Percentiles rank a stretch among this genome's conserved stretches.
phyloP scores from a whole-genome alignment of 2,329 filamentous ascomycete genomes.

The Trichophyton benhamiae region DNA sequence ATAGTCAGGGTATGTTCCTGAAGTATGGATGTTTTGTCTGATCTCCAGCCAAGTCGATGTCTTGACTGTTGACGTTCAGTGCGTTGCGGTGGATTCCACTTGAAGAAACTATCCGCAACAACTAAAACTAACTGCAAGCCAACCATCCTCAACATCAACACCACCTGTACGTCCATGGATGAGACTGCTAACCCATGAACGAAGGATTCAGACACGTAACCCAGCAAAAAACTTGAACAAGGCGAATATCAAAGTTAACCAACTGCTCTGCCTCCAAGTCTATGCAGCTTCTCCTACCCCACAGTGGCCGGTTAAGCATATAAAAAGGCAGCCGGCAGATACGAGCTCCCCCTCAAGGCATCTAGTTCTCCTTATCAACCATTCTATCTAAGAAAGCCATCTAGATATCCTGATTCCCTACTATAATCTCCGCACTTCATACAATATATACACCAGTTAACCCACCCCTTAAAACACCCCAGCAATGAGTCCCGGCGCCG shows the following conservation, averaged over 20 bases:
- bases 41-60: too few relatives aligned
- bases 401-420: not conserved
- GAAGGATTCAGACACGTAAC: not conserved
- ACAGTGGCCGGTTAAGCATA: not conserved
- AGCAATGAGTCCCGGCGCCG: constrained; percentile 15
- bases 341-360: not conserved
- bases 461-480: not conserved
- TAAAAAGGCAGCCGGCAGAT: not conserved
- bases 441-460: not conserved
- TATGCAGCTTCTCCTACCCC: not conserved
- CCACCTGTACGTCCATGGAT: too few relatives aligned
- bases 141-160: too few relatives aligned
- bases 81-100: not conserved
- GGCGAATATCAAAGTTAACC: not conserved
- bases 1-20: too few relatives aligned
- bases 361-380: not conserved
- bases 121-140: not conserved
- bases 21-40: too few relatives aligned
- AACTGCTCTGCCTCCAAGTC: not conserved
- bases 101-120: not conserved
- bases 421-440: not conserved
- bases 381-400: not conserved
- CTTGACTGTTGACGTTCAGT: too few relatives aligned
- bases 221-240: not conserved
- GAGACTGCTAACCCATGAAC: too few relatives aligned